Evolutionary conservation across 2,329 filamentous ascomycete genomes (phyloP), one percentile per base, ranked within the genome.

Genomic region (Aspergillus uvarum): DNA sequence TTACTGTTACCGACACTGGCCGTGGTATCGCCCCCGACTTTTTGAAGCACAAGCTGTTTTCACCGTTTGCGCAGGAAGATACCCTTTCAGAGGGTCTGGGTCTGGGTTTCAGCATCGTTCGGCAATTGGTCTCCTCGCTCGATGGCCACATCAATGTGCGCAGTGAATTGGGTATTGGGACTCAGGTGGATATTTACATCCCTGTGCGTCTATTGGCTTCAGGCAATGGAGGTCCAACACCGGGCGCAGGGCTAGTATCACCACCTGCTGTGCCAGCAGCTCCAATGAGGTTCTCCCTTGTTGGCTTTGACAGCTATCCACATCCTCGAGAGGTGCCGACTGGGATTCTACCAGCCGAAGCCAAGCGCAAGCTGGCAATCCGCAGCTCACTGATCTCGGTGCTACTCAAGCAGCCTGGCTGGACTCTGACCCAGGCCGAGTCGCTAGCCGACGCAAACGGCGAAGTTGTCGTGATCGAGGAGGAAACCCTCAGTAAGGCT

Each of bases 11-110:
- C 0, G 88, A 90, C 62, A 86, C 86, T 0, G 87, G 87, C 1
- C 79, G 79, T 21, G 87, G 87, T 0, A 90, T 90, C 16, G 79
- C 80, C 0, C 74, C 81, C 0, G 82, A 87, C 6, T 90, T 83
- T 62, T 75, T 89, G 4, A 76, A 79, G n/a, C 80, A 83, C 11
- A 78, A 80, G 10, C 70, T 89, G 0, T 89, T 85, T 66, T 81
- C 80, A 0, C 84, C 87, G 0, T 89, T 89, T 63, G 74, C 79
- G 0, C 87, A 89, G 61, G 87, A 89, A 65, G 80, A 87, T 48
- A 67, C 75, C 0, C 70, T 89, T 0, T 76, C 81, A 0, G 79
- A 82, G 0, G 87, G 87, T 0, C 83, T 84, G 0, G 87, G 87
- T 0, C 77, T 90, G 0, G 87, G 87, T 0, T 74, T 90, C 24